Percentiles rank a stretch among this genome's conserved stretches.
phyloP scores from a whole-genome alignment of 2,329 filamentous ascomycete species.

The Botrytis hyacinthi region DNA sequence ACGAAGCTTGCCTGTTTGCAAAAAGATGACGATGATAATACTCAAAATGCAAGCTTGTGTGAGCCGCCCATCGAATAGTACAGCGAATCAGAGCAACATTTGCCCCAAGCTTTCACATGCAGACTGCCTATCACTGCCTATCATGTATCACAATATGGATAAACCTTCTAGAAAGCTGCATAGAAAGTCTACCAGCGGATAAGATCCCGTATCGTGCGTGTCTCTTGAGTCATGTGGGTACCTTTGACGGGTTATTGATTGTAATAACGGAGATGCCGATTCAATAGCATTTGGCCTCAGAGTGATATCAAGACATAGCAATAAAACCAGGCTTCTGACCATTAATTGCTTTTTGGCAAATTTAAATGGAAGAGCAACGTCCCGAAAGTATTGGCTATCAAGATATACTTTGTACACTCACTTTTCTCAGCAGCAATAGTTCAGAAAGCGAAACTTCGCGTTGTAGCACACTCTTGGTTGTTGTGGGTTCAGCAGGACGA shows the following conservation, averaged over 20 bases:
- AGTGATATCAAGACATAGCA: neutral
- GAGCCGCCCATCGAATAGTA: neutral
- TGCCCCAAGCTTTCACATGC: constrained; percentile 11
- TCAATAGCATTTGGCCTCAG: neutral
- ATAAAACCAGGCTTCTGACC: neutral
- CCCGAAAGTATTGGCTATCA: neutral
- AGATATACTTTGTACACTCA: neutral
- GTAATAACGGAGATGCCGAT: constrained; percentile 9
- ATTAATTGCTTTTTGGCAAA: neutral
- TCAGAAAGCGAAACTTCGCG: neutral
- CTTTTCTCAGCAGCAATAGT: neutral
- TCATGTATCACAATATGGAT: neutral
- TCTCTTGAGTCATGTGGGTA: constrained; percentile 6
- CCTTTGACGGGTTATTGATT: neutral
- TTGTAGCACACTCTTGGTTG: neutral
- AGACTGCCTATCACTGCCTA: neutral
- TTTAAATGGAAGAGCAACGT: neutral
- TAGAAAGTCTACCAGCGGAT: constrained; percentile 9
- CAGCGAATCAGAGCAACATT: neutral
- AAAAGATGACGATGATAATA: constrained; percentile 8
- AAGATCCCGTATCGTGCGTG: neutral
- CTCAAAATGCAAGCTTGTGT: neutral
- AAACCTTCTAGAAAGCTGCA: constrained; percentile 8
- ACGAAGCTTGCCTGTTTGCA: constrained; percentile 3
- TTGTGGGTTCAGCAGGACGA: neutral